Percentiles rank a stretch among this genome's conserved stretches.
phyloP scores from a whole-genome alignment of 2,329 filamentous ascomycete genomes.

The Thelonectria discophora region DNA sequence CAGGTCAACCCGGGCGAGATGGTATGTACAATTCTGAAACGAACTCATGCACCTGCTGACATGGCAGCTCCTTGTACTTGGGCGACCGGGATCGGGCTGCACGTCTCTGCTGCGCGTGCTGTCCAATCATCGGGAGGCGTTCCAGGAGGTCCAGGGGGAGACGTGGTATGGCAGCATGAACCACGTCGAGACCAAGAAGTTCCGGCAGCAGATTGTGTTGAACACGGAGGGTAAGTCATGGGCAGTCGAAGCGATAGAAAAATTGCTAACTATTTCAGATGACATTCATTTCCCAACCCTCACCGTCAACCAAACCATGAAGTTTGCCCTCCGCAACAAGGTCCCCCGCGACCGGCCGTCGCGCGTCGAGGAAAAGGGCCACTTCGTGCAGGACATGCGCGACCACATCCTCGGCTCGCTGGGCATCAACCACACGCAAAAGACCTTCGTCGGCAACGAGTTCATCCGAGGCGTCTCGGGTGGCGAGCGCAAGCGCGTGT shows the following conservation, averaged over 20 bases:
- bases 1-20: conserved; percentile 54
- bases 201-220: conserved; percentile 44
- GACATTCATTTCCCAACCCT: conserved; percentile 73
- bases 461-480: conserved; percentile 67
- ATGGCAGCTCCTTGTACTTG: conserved; percentile 44
- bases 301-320: conserved; percentile 69
- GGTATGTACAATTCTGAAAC: conserved; percentile 39
- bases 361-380: conserved; percentile 37
- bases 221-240: conserved; percentile 42
- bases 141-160: conserved; percentile 41
- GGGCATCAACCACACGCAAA: conserved; percentile 70
- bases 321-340: conserved; percentile 69
- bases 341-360: conserved; percentile 66
- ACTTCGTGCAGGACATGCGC: conserved; percentile 44
- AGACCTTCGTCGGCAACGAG: conserved; percentile 71
- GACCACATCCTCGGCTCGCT: conserved; percentile 61
- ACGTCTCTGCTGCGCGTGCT: conserved; percentile 45
- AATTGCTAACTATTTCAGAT: conserved; percentile 29
- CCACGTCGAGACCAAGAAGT: conserved; percentile 36
- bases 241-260: not conserved
- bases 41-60: conserved; percentile 20
- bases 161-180: conserved; percentile 41
- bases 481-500: conserved; percentile 74
- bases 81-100: conserved; percentile 46
- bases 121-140: conserved; percentile 43